Evolutionary conservation across 2,329 filamentous ascomycete genomes (phyloP).

Genomic region (Paracoccidioides lutzii): DNA sequence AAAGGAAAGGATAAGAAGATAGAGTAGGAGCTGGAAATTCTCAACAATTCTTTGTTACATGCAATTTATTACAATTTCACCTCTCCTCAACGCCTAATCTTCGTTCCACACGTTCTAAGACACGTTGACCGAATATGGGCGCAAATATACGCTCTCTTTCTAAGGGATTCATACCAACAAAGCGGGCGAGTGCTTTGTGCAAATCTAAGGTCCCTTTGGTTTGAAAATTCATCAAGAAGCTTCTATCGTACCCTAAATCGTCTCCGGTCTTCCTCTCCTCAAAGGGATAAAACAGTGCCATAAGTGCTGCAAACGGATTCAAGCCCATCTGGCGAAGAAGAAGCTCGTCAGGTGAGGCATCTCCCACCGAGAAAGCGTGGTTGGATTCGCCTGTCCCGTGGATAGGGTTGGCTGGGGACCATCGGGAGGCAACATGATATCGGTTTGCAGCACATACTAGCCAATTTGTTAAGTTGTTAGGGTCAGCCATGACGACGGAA

Average conservation of each 20-base stretch:
- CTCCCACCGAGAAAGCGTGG: neutral
- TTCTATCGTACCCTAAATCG: neutral
- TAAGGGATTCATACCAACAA: constrained; percentile 43
- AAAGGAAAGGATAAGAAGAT: too few relatives aligned
- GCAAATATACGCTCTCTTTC: constrained; percentile 42
- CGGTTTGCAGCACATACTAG: constrained; percentile 40
- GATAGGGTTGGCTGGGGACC: neutral
- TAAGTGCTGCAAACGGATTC: constrained; percentile 60
- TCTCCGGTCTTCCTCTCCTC: neutral
- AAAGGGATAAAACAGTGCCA: constrained; percentile 35
- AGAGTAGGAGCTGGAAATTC: too few relatives aligned
- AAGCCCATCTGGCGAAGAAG: constrained; percentile 54
- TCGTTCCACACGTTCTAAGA: constrained; percentile 41
- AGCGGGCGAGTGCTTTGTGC: constrained; percentile 38
- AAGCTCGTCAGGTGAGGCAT: constrained; percentile 48
- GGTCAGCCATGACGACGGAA: constrained; percentile 10
- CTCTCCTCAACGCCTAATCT: constrained; percentile 29
- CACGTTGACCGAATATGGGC: constrained; percentile 41
- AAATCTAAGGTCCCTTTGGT: constrained; percentile 2
- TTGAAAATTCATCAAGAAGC: neutral
- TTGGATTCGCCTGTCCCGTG: too few relatives aligned
- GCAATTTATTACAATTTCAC: neutral
- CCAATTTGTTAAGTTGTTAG: constrained; percentile 43
- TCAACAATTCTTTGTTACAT: too few relatives aligned
- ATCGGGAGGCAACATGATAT: constrained; percentile 17